Conservation (phyloP, 106 monocot species). For the Iris macrosiphon region DNA sequence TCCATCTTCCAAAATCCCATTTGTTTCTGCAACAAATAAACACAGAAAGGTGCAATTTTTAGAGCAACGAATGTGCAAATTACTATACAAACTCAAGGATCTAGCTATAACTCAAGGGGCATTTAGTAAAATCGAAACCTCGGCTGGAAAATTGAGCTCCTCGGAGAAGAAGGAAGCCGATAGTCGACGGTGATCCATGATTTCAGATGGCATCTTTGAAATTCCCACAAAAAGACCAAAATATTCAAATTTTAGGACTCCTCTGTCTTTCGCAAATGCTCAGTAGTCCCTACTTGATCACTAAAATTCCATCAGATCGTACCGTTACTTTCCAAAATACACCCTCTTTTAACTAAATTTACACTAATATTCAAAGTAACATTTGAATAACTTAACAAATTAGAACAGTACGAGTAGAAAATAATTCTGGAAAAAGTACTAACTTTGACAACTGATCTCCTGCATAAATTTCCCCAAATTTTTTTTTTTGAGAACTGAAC, state of each 20-base stretch:
- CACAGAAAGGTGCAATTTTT: not conserved
- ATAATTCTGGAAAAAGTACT: too few species aligned
- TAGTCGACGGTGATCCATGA: conserved; percentile 38
- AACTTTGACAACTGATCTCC: too few species aligned
- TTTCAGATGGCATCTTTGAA: conserved; percentile 35
- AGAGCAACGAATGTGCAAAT: not conserved
- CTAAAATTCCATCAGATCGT: conserved; percentile 1
- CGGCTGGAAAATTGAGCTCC: conserved; percentile 14
- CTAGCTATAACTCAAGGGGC: not conserved
- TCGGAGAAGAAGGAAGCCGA: conserved; percentile 33
- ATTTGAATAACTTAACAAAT: too few species aligned
- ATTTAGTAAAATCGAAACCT: conserved; percentile 14
- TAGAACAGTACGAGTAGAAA: too few species aligned
- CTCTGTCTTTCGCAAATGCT: not conserved
- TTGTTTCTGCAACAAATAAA: conserved; percentile 34
- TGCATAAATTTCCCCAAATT: too few species aligned
- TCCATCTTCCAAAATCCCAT: conserved; percentile 65
- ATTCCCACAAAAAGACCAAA: not conserved
- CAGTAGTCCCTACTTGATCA: conserved; percentile 4
- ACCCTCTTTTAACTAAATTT: too few species aligned
- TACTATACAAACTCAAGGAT: not conserved
- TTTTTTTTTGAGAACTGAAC: too few species aligned
- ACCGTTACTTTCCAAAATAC: too few species aligned
- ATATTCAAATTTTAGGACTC: conserved; percentile 3
- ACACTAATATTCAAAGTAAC: too few species aligned